Evolutionary conservation across 345 rosid genomes (phyloP), one percentile per base, ranked within the genome.

Genomic region (Camelina sativa): DNA sequence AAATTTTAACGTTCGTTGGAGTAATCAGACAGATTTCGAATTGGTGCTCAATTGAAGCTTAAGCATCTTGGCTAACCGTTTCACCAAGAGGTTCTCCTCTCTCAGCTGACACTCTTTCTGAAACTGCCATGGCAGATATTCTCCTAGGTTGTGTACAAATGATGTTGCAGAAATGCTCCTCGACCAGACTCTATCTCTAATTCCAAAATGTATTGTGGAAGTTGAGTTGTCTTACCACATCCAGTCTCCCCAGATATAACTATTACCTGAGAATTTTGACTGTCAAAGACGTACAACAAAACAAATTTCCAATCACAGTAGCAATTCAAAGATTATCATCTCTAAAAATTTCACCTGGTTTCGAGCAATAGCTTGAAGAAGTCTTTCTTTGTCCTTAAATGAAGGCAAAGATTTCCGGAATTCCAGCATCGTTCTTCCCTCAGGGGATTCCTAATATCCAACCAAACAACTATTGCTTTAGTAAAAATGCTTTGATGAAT

Each of bases 241-340:
- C 99, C 99, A 71, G 99, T 95, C 88, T 95, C 99, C 51, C 99
- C 99, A 54, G 99, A 92, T 82, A 95, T 86, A 12, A 95, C 98
- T 71, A 92, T 82, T 35, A 92, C 99, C 99, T 95, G 73, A 37
- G 30, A 74, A 79, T 20, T 67, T 54, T 44, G 52, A 71, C 10
- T 20, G 52, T 53, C 20, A 1, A 10, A 74, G 23, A 17, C 60
- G 3, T 22, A 50, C 20, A 63, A 37, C 3, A n/a, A 66, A 71
- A 11, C n/a, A 1, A 25, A 40, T 28, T 67, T 47, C 6, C 53
- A 55, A 37, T 22, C 1, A 13, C 7, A 40, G 22, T n/a, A n/a
- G n/a, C n/a, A n/a, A n/a, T n/a, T 17, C 51, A n/a, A 72, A 67
- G 20, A 41, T 65, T 12, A 48, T 40, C 47, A 66, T 60, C 64